Conservation (phyloP, 225 moss, liverwort and hornwort genomes). For the Pleurozium schreberi region DNA sequence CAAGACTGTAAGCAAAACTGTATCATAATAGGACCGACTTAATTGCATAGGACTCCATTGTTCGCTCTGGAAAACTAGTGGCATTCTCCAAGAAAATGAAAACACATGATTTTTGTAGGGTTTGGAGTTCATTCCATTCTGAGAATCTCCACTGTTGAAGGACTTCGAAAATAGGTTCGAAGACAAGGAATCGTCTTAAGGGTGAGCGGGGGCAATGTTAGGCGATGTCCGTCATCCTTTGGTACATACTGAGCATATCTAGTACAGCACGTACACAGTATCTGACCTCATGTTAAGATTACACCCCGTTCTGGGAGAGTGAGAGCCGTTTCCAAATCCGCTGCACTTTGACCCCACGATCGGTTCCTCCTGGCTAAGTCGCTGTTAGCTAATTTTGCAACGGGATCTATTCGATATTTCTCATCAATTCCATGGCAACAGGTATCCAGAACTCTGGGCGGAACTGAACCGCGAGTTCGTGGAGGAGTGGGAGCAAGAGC, state of each 20-base stretch:
- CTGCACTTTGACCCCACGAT: neutral
- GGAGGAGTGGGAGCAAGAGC: conserved; percentile 69
- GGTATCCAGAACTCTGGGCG: conserved; percentile 79
- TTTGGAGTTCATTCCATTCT: neutral
- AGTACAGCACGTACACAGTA: neutral
- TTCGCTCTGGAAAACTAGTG: neutral
- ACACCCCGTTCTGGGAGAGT: neutral
- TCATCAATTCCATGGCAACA: neutral
- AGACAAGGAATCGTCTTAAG: neutral
- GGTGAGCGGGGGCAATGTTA: neutral
- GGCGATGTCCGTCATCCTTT: neutral
- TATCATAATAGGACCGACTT: neutral
- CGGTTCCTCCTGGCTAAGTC: neutral
- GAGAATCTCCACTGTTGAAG: neutral
- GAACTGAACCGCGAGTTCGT: conserved; percentile 71
- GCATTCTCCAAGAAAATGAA: neutral
- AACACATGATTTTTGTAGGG: no score
- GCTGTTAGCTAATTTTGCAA: neutral
- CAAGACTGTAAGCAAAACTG: neutral
- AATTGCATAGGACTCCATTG: neutral
- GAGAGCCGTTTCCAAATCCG: neutral
- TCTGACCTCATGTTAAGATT: neutral
- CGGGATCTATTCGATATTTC: neutral
- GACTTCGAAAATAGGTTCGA: no score
- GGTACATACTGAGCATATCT: neutral